A percentile compares a stretch with the other conserved stretches of the same genome.
phyloP scores from a whole-genome alignment of 805 yeast species.

The Clavispora fructus region DNA sequence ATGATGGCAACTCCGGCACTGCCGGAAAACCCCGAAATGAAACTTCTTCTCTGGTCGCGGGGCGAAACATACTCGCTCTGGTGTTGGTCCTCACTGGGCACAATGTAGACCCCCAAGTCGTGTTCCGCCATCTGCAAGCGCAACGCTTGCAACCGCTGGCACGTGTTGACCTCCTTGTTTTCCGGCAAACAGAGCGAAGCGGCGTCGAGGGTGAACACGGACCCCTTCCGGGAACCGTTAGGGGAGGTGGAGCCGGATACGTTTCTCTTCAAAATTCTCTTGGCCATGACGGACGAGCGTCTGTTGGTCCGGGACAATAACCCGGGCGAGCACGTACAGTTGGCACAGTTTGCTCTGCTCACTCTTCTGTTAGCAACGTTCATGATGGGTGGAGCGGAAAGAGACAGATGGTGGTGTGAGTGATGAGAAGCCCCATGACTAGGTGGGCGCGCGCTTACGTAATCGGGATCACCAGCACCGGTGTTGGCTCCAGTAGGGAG shows the following conservation, averaged over 20 bases:
- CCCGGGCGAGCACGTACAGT: constrained; percentile 86
- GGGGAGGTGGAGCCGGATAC: constrained; percentile 15
- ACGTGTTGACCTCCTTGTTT: constrained; percentile 45
- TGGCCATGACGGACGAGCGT: constrained; percentile 51
- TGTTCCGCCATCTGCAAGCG: constrained; percentile 60
- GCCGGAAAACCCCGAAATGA: constrained; percentile 85
- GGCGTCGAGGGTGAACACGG: constrained; percentile 42
- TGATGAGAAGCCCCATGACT: neutral
- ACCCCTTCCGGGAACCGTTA: constrained; percentile 31
- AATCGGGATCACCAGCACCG: neutral
- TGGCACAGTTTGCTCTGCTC: constrained; percentile 48
- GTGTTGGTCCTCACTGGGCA: constrained; percentile 91
- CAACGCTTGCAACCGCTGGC: constrained; percentile 47
- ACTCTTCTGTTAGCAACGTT: constrained; percentile 20
- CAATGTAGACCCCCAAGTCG: constrained; percentile 66
- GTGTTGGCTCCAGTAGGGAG: no score
- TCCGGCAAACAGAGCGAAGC: constrained; percentile 39
- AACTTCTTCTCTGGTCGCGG: constrained; percentile 78
- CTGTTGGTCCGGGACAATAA: constrained; percentile 61
- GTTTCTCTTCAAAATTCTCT: constrained; percentile 22
- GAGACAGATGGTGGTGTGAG: neutral
- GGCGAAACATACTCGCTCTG: constrained; percentile 83
- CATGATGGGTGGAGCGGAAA: constrained; percentile 3
- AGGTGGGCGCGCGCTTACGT: constrained; percentile 1
- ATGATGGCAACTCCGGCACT: constrained; percentile 91